phyloP scores from a whole-genome alignment of 495 filamentous ascomycete species.

The Pyrenopolyporus hunteri region DNA sequence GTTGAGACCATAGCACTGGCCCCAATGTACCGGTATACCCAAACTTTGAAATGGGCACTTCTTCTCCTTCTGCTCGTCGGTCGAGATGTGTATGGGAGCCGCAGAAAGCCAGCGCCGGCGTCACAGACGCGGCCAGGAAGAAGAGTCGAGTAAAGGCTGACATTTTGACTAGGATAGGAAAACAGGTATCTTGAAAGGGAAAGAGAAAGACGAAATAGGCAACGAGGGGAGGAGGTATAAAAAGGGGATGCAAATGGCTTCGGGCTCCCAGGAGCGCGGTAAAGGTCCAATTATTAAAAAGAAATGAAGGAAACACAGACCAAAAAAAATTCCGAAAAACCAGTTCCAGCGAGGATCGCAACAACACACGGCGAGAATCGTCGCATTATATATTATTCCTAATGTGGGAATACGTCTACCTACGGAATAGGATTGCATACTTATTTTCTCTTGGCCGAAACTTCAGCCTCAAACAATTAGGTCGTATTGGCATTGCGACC shows the following conservation, averaged over 20 bases:
- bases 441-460: slow-evolving; percentile 31
- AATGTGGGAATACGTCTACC: not conserved
- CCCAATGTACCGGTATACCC: slow-evolving; percentile 60
- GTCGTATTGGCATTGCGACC: slow-evolving; percentile 27
- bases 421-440: slow-evolving; percentile 1
- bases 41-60: slow-evolving; percentile 44
- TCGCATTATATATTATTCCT: slow-evolving; percentile 25
- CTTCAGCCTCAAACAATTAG: slow-evolving; percentile 24
- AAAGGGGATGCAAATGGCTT: not conserved
- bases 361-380: slow-evolving; percentile 12
- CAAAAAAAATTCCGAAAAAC: slow-evolving; percentile 24
- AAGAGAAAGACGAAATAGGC: slow-evolving; percentile 1
- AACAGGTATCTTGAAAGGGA: not conserved
- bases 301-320: slow-evolving; percentile 12
- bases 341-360: slow-evolving; percentile 4
- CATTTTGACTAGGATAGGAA: slow-evolving; percentile 17
- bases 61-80: slow-evolving; percentile 45
- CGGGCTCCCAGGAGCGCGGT: slow-evolving; percentile 16
- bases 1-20: slow-evolving; percentile 63
- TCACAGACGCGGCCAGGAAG: slow-evolving; percentile 38
- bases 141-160: slow-evolving; percentile 24
- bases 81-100: slow-evolving; percentile 43
- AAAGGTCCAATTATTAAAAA: slow-evolving; percentile 10
- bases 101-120: slow-evolving; percentile 36
- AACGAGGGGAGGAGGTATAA: slow-evolving; percentile 3